Percentiles rank a stretch among this genome's conserved stretches.
These are phyloP conservation scores for Chlorella vulgaris DNA, from an alignment of 139 green algal species.

Conservation along the genomic window DNA sequence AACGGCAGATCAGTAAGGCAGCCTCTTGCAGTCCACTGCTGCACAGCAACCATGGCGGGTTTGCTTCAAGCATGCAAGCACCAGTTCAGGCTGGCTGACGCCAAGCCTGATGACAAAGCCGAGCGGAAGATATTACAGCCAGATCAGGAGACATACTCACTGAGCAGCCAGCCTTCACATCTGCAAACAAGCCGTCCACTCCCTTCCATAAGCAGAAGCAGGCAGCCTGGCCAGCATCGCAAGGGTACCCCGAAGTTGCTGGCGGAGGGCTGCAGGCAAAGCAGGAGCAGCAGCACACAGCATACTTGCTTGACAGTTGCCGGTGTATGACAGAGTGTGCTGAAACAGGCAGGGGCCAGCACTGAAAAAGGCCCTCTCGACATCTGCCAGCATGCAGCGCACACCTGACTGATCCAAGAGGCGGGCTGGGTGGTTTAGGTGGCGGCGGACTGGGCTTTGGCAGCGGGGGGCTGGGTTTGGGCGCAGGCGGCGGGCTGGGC, in stretches of 20 bases:
- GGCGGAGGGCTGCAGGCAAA: slow-evolving; percentile 9
- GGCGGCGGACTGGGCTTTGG: background rate
- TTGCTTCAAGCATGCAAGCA: background rate
- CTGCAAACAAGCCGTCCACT: background rate
- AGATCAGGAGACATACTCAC: no score
- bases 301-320: no score
- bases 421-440: background rate
- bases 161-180: background rate
- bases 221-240: background rate
- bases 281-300: background rate
- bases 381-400: no score
- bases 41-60: no score
- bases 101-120: background rate
- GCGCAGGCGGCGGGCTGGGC: background rate
- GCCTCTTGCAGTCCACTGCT: no score
- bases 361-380: no score
- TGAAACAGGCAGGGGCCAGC: background rate
- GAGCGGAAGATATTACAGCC: background rate
- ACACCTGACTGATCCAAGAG: no score
- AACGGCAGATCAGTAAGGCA: no score
- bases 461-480: background rate
- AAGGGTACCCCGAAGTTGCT: background rate
- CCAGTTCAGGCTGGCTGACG: background rate
- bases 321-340: no score
- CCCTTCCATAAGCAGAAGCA: slow-evolving; percentile 18